A percentile compares a stretch with the other conserved stretches of the same genome.
phyloP scores from a whole-genome alignment of 1,139 yeast genomes.

The Blastobotrys ciferrii region DNA sequence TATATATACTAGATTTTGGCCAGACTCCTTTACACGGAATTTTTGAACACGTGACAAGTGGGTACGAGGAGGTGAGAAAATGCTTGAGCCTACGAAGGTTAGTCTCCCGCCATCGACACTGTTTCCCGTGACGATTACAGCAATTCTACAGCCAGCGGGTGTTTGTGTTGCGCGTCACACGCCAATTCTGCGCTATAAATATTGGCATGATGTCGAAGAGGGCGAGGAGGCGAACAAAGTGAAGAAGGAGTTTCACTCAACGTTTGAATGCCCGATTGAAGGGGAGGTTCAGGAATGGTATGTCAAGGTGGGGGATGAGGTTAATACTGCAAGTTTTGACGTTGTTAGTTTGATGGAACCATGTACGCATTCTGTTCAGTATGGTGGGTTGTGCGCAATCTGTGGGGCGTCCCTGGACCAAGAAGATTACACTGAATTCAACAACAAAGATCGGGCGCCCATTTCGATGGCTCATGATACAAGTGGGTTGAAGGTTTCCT shows the following conservation, averaged over 20 bases:
- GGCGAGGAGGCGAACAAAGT: slow-evolving; percentile 41
- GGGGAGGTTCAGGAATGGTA: slow-evolving; percentile 59
- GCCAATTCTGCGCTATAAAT: slow-evolving; percentile 59
- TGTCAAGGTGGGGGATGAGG: slow-evolving; percentile 58
- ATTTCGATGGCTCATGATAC: slow-evolving; percentile 89
- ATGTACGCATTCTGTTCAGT: slow-evolving; percentile 92
- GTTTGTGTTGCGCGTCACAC: slow-evolving; percentile 51
- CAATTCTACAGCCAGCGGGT: slow-evolving; percentile 48
- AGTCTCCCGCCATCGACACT: slow-evolving; percentile 57
- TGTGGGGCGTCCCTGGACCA: slow-evolving; percentile 88
- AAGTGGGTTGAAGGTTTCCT: slow-evolving; percentile 78
- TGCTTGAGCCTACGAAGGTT: slow-evolving; percentile 35
- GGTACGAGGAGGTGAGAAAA: slow-evolving; percentile 7
- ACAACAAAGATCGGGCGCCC: slow-evolving; percentile 73
- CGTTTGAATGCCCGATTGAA: slow-evolving; percentile 79
- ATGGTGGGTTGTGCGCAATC: slow-evolving; percentile 91
- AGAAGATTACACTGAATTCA: slow-evolving; percentile 76
- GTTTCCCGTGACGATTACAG: slow-evolving; percentile 65
- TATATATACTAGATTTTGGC: background rate
- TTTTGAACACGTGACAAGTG: too few species aligned
- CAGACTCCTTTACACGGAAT: too few species aligned
- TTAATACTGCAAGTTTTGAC: slow-evolving; percentile 47
- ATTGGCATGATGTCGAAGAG: slow-evolving; percentile 52
- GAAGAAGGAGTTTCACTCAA: slow-evolving; percentile 40
- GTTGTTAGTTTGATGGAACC: slow-evolving; percentile 68